Evolutionary conservation across 345 rosid genomes (phyloP), one percentile per base, ranked within the genome.

Genomic region (Populus simonii): DNA sequence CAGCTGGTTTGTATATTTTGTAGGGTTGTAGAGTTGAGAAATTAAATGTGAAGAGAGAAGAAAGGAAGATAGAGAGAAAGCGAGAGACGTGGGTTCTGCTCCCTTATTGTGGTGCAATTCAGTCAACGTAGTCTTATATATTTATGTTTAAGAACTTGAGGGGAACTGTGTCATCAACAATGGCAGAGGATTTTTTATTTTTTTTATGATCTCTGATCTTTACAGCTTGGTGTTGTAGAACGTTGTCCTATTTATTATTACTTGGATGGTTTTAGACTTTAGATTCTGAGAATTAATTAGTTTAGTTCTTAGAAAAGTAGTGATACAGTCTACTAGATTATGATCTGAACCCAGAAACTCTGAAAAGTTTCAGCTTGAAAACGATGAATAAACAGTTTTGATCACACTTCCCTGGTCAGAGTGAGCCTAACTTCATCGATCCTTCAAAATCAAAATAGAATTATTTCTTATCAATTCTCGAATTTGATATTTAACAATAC

Each of bases 71-170:
- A 57, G 11, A 45, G 62, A 25, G 59, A 15, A 82, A 79, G 89
- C 90, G 88, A 84, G 87, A 81, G 88, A 84, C 85, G 87, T 82
- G 92, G 90, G 90, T 78, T 78, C 79, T 88, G 88, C 86, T 67
- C 76, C 89, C 90, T 74, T 79, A 74, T 77, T 76, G 85, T 77
- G 87, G 87, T 66, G 85, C 88, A 84, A 25, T 68, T 76, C 81
- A 80, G 89, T 89, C 92, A 88, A 83, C 78, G 43, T 49, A 83
- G 62, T 65, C 73, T 82, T 80, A 76, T 81, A 63, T 78, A 78
- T 80, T 70, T 79, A 77, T 78, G 82, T 79, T 77, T 85, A 85
- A 81, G 82, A 84, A 85, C 89, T 85, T 86, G 81, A 84, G 80
- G 77, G 89, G 69, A 81, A 85, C 62, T 31, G 83, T 88, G 85